Evolutionary conservation across 805 yeast species (phyloP), one percentile per base, ranked within the genome.

Genomic region (Candida yuanshanica): DNA sequence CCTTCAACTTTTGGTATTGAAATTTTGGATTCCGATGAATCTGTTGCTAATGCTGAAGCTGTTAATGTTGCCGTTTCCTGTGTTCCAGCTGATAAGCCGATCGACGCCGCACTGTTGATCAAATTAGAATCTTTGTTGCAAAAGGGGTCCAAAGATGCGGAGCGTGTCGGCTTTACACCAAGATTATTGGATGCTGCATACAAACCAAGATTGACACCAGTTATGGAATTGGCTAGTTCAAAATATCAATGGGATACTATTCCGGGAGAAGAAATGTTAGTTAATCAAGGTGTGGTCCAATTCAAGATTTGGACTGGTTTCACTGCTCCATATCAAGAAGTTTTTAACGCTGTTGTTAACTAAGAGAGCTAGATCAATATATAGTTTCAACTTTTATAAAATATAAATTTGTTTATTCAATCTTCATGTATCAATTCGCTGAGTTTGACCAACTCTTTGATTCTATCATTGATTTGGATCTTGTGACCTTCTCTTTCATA

Each of bases 251-350:
- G 96, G 95, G 70, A 69, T n/a, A 82, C 81, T n/a, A 74, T 91
- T 49, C 84, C 90, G 8, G 99, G 99, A 11, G 79, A 83, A 26
- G 87, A 89, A 55, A 85, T 95, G 93, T 73, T 93, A 48, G 89
- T 90, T 14, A 81, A 85, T 63, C 99, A 93, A 65, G 99, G 97
- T 36, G 81, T 85, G 37, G 86, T 75, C 49, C 99, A 93, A 65
- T 89, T 90, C 59, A 66, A 72, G 47, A 63, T 77, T 42, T 91
- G 95, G 82, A 86, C 84, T 10, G 83, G 83, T 0, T 60, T 71
- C 37, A 63, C 53, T 21, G 81, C 90, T 4, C 87, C 89, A 17
- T 83, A 77, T 61, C 62, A 69, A 24, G 75, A 72, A 17, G 72
- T 83, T 35, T 78, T 74, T 50, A 68, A 74, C 16, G 88, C 86